Conservation (phyloP, 2,329 filamentous ascomycete species). For the Leptographium lundbergii region DNA sequence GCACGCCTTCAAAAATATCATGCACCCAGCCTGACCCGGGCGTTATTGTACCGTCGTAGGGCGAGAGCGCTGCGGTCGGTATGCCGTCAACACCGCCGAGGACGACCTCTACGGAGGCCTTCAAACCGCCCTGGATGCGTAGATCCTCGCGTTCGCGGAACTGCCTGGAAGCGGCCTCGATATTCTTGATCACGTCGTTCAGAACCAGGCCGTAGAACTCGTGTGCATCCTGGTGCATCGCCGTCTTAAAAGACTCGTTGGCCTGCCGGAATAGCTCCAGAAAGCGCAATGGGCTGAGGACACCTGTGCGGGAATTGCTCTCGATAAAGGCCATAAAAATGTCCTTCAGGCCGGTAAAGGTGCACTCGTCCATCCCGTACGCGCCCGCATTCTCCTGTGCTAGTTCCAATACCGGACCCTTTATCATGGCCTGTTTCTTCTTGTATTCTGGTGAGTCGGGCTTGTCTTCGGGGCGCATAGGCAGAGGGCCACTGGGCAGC, state of each 20-base stretch:
- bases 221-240: constrained; percentile 97
- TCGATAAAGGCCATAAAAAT: constrained; percentile 86
- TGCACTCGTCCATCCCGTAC: constrained; percentile 88
- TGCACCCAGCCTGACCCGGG: constrained; percentile 81
- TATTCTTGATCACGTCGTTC: constrained; percentile 92
- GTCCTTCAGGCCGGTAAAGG: constrained; percentile 90
- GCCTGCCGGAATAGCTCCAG: constrained; percentile 87
- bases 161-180: constrained; percentile 63
- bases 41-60: constrained; percentile 34
- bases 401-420: constrained; percentile 77
- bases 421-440: constrained; percentile 87
- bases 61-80: constrained; percentile 13
- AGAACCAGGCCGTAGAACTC: constrained; percentile 90
- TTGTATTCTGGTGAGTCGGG: constrained; percentile 94
- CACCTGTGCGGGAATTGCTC: constrained; percentile 70
- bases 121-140: constrained; percentile 26
- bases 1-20: constrained; percentile 85
- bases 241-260: constrained; percentile 93
- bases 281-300: constrained; percentile 85
- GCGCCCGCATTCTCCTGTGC: constrained; percentile 64
- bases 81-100: constrained; percentile 18
- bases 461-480: constrained; percentile 70
- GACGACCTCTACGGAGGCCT: constrained; percentile 36
- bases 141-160: constrained; percentile 28
- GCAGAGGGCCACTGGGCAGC: constrained; percentile 38